phyloP scores from a whole-genome alignment of 2,329 filamentous ascomycete species.

The Zymoseptoria crescenta region DNA sequence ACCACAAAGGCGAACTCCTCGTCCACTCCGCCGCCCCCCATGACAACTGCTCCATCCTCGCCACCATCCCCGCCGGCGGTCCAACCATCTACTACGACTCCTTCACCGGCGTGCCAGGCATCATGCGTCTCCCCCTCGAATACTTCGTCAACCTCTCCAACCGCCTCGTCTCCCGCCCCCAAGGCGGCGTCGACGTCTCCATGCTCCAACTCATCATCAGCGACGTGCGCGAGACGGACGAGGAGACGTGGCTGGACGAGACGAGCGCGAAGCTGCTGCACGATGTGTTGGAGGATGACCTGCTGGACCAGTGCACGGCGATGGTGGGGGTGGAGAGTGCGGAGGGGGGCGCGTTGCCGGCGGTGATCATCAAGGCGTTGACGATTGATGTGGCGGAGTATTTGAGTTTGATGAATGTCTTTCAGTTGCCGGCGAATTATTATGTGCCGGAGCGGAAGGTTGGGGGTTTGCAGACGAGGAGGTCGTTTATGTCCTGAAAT shows the following conservation, averaged over 20 bases:
- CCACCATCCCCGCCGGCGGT: background rate
- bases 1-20: background rate
- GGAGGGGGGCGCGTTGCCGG: background rate
- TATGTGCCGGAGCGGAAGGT: background rate
- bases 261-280: background rate
- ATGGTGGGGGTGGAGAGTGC: background rate
- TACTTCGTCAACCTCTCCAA: background rate
- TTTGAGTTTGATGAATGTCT: slow-evolving; percentile 1
- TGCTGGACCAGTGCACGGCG: background rate
- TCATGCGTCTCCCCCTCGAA: background rate
- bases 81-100: slow-evolving; percentile 1
- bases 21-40: background rate
- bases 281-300: background rate
- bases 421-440: background rate
- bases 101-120: background rate
- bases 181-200: background rate
- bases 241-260: background rate
- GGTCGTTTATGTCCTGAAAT: background rate
- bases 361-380: background rate
- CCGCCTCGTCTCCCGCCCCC: background rate
- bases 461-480: background rate
- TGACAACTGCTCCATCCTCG: background rate
- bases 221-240: background rate
- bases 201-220: background rate
- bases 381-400: background rate